Conservation (phyloP, 306 rosid species). For the Ormosia semicastrata region DNA sequence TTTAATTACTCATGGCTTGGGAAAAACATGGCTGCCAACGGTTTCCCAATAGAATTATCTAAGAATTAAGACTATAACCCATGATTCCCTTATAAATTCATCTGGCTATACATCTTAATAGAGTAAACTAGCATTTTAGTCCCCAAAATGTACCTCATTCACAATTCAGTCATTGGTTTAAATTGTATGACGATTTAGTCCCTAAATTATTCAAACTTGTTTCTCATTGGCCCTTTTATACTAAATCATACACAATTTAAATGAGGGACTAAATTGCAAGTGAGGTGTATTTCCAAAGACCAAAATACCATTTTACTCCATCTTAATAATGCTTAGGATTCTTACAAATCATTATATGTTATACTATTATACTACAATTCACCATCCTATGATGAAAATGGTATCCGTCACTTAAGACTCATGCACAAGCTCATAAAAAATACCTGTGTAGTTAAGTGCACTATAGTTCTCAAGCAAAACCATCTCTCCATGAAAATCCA, state of each 20-base stretch:
- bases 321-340: neutral
- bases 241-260: neutral
- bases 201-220: neutral
- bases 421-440: neutral
- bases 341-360: neutral
- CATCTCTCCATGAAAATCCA: slow-evolving; percentile 95
- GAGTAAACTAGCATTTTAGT: neutral
- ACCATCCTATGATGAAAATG: neutral
- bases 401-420: slow-evolving; percentile 10
- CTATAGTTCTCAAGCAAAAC: slow-evolving; percentile 87
- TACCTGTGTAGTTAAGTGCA: slow-evolving; percentile 86
- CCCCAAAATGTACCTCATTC: neutral
- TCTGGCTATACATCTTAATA: neutral
- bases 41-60: neutral
- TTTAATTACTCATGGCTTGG: neutral
- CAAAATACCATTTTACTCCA: neutral
- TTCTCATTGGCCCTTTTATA: neutral
- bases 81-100: neutral
- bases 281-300: neutral
- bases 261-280: neutral
- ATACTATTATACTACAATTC: neutral
- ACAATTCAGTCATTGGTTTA: neutral
- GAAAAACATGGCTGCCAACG: neutral
- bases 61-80: neutral
- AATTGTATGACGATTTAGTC: neutral